Evolutionary conservation across 306 rosid species (phyloP), one percentile per base, ranked within the genome.

Genomic region (Medicago arabica): DNA sequence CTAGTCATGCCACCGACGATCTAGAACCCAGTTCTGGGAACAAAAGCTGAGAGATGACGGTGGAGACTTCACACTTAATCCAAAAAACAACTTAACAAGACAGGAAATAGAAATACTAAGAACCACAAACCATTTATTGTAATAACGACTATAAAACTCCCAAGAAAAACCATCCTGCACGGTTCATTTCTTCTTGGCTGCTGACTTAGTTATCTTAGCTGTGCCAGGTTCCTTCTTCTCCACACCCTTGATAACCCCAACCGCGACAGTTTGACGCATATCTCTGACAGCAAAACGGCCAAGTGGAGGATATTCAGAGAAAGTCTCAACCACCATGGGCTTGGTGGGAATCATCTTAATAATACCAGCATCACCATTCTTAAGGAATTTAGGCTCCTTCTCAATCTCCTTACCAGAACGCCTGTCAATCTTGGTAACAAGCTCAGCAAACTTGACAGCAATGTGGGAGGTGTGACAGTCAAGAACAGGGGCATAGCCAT

Each of bases 341-440:
- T 53, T 53, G 60, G 60, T 53, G 60, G 60, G 60, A 53, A 53
- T 8, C 60, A 53, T 53, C 60, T 53, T 53, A 53, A 53, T 53
- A 18, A 53, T 53, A 17, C 60, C 60, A 53, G 60, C 60, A 53
- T 53, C 60, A 8, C 60, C 60, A 53, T 53, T 53, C 60, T 53
- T 53, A 11, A 53, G 10, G 28, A 17, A 53, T 9, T 53, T 53
- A 13, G 60, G 60, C 60, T 53, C 60, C 13, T 53, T 53, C 28
- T 53, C 60, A 7, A 53, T 53, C 25, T 17, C 60, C 18, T 53
- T 53, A 17, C 60, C 25, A 17, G 60, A 53, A 53, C 60, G 60
- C 23, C 60, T 53, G 13, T 53, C 60, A 53, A 53, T 53, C 28
- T 53, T 53, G 2, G 60, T 53, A 53, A 53, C 13, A 53, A 51